A percentile compares a stretch with the other conserved stretches of the same genome.
Conservation (phyloP, 148 eudicot genomes). For the Rhododendron simsii region DNA sequence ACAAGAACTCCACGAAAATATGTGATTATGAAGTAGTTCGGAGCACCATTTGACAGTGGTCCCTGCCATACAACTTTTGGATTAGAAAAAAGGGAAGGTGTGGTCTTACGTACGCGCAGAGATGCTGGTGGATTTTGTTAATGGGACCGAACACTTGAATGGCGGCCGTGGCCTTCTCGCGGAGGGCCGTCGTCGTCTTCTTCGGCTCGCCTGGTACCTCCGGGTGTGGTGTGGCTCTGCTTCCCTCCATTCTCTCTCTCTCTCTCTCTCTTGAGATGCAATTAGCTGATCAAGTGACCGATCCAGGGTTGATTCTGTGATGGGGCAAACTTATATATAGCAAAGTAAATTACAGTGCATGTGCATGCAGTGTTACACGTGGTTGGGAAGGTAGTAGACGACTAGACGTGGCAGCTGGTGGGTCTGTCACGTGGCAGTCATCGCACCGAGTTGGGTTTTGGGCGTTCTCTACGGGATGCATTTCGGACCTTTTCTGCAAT, state of each 20-base stretch:
- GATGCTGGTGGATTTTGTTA: conserved; percentile 85
- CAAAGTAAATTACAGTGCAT: not conserved
- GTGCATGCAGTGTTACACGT: not conserved
- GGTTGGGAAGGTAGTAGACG: not conserved
- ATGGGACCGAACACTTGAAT: conserved; percentile 70
- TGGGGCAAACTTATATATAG: not conserved
- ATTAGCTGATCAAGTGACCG: not conserved
- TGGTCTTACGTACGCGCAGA: conserved; percentile 82
- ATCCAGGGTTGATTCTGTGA: not conserved
- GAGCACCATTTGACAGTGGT: too few relatives aligned
- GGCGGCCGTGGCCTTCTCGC: conserved; percentile 62
- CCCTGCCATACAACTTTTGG: too few relatives aligned
- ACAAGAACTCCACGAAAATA: too few relatives aligned
- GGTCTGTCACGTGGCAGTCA: not conserved
- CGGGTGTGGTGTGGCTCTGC: conserved; percentile 24
- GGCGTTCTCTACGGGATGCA: not conserved
- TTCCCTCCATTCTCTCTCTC: conserved; percentile 28
- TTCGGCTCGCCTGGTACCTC: conserved; percentile 65
- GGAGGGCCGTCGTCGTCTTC: conserved; percentile 43
- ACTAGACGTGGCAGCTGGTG: not conserved
- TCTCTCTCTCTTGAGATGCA: not conserved
- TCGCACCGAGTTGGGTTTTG: not conserved
- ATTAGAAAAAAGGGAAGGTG: not conserved
- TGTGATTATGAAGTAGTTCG: too few relatives aligned
- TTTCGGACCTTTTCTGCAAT: too few relatives aligned